Evolutionary conservation across 1,284 basidiomycete species (phyloP), one percentile per base, ranked within the genome.

Genomic region (Naganishia sp.): DNA sequence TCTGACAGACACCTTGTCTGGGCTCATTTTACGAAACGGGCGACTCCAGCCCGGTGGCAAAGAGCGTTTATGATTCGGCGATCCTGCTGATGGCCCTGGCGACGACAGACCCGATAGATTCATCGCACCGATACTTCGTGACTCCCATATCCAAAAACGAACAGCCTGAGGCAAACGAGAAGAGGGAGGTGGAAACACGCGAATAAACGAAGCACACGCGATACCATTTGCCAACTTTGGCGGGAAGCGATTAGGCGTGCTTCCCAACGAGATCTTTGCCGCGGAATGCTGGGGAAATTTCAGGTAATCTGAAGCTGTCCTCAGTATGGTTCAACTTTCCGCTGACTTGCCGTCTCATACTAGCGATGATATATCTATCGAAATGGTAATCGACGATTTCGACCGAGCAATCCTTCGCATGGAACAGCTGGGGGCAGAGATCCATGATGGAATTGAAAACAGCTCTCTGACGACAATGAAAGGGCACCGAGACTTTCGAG

Each of bases 11-110:
- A 6, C 51, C 71, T 5, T 73, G 74, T 3, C 57, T 75, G 0
- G 65, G 70, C 5, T 68, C 69, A 0, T 39, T 55, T 6, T 50
- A 42, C 2, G 74, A 74, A 5, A 67, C 71, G 32, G 6, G 32
- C 10, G 32, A 35, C 10, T 35, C 32, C 6, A 10, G 32, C 32
- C 73, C 75, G 9, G 73, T 75, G 64, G 69, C 68, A 17, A 70
- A 69, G 42, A 67, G 70, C 13, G 70, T 71, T 0, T 70, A 72
- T 31, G 75, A 74, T 46, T 52, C 61, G 15, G 74, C 73, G 0
- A 21, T 73, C 9, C 66, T 75, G 7, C 32, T 25, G n/a, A n/a
- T 9, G 10, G 46, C 46, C 10, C 7, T 25, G 2, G 17, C 46
- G 17, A 9, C 25, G 46, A 49, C 46, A 49, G n/a, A 49, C n/a